Evolutionary conservation across 148 eudicot species (phyloP).

Genomic region (Polygonum maritimum): DNA sequence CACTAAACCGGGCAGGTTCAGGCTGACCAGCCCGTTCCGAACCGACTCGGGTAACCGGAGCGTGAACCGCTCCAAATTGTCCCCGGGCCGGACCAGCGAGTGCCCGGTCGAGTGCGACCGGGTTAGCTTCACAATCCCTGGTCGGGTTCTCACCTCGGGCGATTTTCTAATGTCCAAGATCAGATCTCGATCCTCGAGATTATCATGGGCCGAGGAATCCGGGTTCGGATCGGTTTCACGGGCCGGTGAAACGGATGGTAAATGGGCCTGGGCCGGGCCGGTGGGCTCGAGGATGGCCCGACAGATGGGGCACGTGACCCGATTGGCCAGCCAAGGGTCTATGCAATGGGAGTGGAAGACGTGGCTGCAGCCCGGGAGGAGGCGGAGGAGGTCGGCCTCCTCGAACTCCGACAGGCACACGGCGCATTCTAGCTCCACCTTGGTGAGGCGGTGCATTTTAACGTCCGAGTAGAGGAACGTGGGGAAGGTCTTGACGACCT

Average conservation of each 20-base stretch:
- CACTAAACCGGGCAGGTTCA: conserved; percentile 9
- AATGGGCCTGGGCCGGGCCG: too few species aligned
- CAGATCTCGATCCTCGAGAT: background rate
- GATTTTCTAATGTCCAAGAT: conserved; percentile 10
- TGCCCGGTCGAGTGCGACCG: conserved; percentile 49
- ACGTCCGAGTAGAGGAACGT: conserved; percentile 48
- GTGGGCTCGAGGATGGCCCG: conserved; percentile 22
- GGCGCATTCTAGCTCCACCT: conserved; percentile 41
- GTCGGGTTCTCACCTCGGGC: background rate
- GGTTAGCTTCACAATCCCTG: conserved; percentile 20
- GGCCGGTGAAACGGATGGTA: background rate
- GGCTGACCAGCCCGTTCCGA: conserved; percentile 14
- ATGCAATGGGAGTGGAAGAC: conserved; percentile 49
- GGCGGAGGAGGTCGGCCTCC: conserved; percentile 37
- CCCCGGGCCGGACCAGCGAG: conserved; percentile 29
- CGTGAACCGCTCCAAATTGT: conserved; percentile 43
- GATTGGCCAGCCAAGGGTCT: conserved; percentile 33
- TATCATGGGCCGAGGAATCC: background rate
- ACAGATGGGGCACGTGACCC: conserved; percentile 51
- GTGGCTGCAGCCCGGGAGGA: conserved; percentile 50
- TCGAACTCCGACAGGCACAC: conserved; percentile 49
- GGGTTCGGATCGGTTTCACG: background rate
- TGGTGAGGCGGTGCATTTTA: conserved; percentile 31
- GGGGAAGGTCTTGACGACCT: conserved; percentile 30
- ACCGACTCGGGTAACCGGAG: conserved; percentile 50